Base-by-base conservation (phyloP, 1,139 yeast species). In the Hyphopichia burtonii region DNA sequence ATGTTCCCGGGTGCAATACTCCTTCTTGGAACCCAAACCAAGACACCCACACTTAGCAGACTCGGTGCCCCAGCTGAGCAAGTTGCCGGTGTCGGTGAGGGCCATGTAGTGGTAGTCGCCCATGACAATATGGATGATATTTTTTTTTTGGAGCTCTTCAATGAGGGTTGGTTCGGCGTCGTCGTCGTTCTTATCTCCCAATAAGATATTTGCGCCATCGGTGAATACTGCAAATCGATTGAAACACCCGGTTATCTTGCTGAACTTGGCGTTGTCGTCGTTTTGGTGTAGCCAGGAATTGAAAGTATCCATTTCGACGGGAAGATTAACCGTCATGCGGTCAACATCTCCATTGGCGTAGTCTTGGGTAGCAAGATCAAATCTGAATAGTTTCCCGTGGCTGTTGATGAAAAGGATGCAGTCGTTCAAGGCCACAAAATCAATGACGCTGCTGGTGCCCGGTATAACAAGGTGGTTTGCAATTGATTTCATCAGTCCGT, bases 21-120 rank as follows among this genome's bases (percentile, higher is more conserved):
- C 63, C n/a, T 25, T 9, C 64, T 55, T 14, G 56, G 27, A 44
- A 0, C 93, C 93, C 5, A 84, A 54, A 0, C 95, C 95, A 28
- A 86, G 61, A 53, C 88, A 82, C 2, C 95, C 95, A 59, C 89
- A 82, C 6, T 57, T 52, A 32, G 68, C 65, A 12, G 83, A 72
- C 52, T 86, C 93, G 3, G 70, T 44, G 0, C 95, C 95, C 93
- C 94, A 86, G 4, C 83, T 66, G 40, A 76, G 68, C n/a, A 85
- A 48, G 3, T 74, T 68, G 0, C 95, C 95, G 12, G 72, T 68
- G 37, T 70, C 68, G 1, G 83, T 71, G 10, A 86, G 63, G 0
- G 89, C 94, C 41, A 86, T 55, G 38, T 63, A 72, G 56, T 87
- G 96, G 53, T 85, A 83, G 56, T 87, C 95, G 0, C 94, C 96